These are phyloP conservation scores for Mucor circinelloides DNA, from an alignment of 371 early-diverging fungal species.

Conservation along the genomic window DNA sequence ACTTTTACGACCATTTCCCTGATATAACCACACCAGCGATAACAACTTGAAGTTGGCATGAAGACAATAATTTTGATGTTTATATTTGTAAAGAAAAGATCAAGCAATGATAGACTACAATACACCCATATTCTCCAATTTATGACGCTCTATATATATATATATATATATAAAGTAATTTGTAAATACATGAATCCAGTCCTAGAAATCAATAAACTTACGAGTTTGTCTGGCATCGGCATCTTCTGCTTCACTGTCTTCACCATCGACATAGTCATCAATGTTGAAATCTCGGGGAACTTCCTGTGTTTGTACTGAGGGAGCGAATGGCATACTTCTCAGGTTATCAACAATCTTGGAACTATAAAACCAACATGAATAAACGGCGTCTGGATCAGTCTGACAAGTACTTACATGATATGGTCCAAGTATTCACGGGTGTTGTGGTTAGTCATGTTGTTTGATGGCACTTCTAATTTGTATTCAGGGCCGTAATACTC, in stretches of 20 bases:
- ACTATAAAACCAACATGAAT: constrained; percentile 29
- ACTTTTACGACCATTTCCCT: constrained; percentile 25
- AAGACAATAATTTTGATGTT: neutral
- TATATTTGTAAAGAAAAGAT: neutral
- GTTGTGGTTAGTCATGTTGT: constrained; percentile 97
- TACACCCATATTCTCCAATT: constrained; percentile 40
- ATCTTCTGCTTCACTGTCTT: constrained; percentile 54
- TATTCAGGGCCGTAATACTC: constrained; percentile 96
- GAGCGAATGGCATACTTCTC: constrained; percentile 85
- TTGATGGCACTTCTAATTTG: constrained; percentile 89
- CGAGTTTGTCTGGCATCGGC: constrained; percentile 47
- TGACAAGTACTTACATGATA: constrained; percentile 60
- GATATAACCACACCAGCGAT: neutral
- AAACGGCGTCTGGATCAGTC: neutral
- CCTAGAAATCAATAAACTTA: constrained; percentile 19
- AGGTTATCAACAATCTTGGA: constrained; percentile 89
- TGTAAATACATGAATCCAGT: neutral
- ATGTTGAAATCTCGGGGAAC: constrained; percentile 52
- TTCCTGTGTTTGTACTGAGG: constrained; percentile 93
- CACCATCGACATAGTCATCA: constrained; percentile 50
- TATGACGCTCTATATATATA: constrained; percentile 30
- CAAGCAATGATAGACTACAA: constrained; percentile 14
- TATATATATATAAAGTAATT: constrained; percentile 16
- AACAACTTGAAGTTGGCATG: neutral
- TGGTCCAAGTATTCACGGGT: constrained; percentile 88